phyloP scores from a whole-genome alignment of 1,284 basidiomycete species.

The Leccinum pachyderme region DNA sequence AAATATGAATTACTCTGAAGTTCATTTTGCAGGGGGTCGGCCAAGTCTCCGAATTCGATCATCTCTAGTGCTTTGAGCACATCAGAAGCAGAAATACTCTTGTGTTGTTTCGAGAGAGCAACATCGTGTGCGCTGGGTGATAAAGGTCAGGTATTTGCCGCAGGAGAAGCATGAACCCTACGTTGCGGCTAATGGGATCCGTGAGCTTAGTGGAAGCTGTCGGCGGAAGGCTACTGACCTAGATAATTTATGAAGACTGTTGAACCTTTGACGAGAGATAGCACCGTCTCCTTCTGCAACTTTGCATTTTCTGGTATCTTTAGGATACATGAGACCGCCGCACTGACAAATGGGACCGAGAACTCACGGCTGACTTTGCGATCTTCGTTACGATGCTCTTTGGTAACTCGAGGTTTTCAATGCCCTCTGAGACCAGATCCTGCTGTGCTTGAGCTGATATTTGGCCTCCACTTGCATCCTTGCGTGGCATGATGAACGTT shows the following conservation, averaged over 20 bases:
- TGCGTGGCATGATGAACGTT: slow-evolving; percentile 56
- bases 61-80: slow-evolving; percentile 83
- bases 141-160: slow-evolving; percentile 6
- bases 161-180: slow-evolving; percentile 34
- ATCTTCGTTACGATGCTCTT: slow-evolving; percentile 79
- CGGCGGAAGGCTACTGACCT: slow-evolving; percentile 47
- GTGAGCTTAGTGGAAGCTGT: slow-evolving; percentile 1
- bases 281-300: slow-evolving; percentile 82
- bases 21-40: slow-evolving; percentile 67
- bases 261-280: slow-evolving; percentile 80
- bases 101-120: slow-evolving; percentile 80
- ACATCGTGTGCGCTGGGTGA: slow-evolving; percentile 77
- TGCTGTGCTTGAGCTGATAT: slow-evolving; percentile 73
- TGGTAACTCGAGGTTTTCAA: slow-evolving; percentile 85
- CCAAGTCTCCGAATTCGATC: slow-evolving; percentile 77
- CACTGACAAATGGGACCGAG: not conserved
- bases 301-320: slow-evolving; percentile 85
- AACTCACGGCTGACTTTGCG: slow-evolving; percentile 70
- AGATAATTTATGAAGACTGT: slow-evolving; percentile 92
- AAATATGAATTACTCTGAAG: slow-evolving; percentile 52
- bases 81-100: slow-evolving; percentile 85
- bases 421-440: slow-evolving; percentile 71
- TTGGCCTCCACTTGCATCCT: slow-evolving; percentile 49
- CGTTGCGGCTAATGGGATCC: slow-evolving; percentile 58
- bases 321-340: not conserved